phyloP scores from a whole-genome alignment of 495 filamentous ascomycete genomes.

The Aspergillus ostianus region DNA sequence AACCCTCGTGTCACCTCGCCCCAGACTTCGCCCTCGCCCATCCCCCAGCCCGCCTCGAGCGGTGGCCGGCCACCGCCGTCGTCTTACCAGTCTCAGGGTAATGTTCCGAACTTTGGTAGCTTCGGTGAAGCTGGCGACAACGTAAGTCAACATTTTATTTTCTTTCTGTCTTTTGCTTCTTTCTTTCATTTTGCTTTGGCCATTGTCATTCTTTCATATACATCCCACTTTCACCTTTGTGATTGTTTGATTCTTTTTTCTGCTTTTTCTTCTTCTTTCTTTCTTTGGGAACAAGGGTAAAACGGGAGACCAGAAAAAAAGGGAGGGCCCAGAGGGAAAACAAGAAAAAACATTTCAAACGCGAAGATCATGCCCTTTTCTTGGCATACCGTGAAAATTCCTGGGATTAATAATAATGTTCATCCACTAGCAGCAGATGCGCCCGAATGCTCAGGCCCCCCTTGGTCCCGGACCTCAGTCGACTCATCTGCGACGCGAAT shows the following conservation, averaged over 20 bases:
- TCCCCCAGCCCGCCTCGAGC: slow-evolving; percentile 81
- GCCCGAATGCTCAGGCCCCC: slow-evolving; percentile 58
- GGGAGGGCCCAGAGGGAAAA: not conserved
- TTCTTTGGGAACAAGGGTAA: slow-evolving; percentile 1
- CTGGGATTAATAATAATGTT: slow-evolving; percentile 19
- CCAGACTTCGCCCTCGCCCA: slow-evolving; percentile 79
- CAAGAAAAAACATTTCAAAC: not conserved
- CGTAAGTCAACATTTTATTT: slow-evolving; percentile 53
- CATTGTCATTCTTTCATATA: not conserved
- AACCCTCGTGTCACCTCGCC: slow-evolving; percentile 70
- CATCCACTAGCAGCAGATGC: slow-evolving; percentile 49
- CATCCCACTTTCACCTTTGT: not conserved
- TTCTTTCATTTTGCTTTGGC: slow-evolving; percentile 6
- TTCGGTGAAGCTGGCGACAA: slow-evolving; percentile 66
- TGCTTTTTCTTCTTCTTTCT: slow-evolving; percentile 5
- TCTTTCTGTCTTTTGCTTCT: slow-evolving; percentile 17
- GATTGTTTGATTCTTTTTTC: slow-evolving; percentile 3
- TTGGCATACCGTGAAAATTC: slow-evolving; percentile 6
- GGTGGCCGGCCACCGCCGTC: slow-evolving; percentile 77
- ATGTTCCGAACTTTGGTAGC: slow-evolving; percentile 76
- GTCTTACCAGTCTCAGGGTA: slow-evolving; percentile 60
- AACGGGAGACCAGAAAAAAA: not conserved
- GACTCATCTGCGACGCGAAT: slow-evolving; percentile 77
- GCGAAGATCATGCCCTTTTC: not conserved
- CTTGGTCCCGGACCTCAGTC: slow-evolving; percentile 61